Evolutionary conservation across 2,329 filamentous ascomycete species (phyloP), one percentile per base, ranked within the genome.

Genomic region (Cadophora malorum): DNA sequence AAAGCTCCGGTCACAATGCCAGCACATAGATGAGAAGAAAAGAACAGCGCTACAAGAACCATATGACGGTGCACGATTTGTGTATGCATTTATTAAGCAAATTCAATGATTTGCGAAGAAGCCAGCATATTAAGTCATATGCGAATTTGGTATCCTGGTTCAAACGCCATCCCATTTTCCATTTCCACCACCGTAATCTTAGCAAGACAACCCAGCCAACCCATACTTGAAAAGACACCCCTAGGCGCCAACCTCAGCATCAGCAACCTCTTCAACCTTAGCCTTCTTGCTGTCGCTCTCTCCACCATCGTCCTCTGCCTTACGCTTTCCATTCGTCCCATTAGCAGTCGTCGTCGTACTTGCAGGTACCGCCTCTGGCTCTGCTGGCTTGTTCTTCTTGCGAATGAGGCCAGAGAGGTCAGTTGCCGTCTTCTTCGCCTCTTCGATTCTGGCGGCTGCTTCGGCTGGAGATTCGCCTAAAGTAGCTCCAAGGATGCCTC

Each of bases 361-460:
- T 49, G 19, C 45, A 19, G 45, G 45, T 21, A 19, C 45, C 5
- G n/a, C 71, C 64, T 76, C 73, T 23, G 75, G 69, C 55, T 78
- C 70, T 28, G 73, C 71, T 25, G 75, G 68, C 67, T 79, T 77
- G 10, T 83, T 82, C 79, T 88, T 88, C 80, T 90, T 94, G 76
- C 83, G 88, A 53, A 95, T 90, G 56, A 95, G 82, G n/a, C 89
- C 86, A 0, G 86, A 88, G 16, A 96, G 81, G 76, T 96, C 75
- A 19, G 86, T 93, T 7, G 92, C 92, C 8, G 82, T 85, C 80
- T 90, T 90, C 74, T 89, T 91, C 33, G 90, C 91, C 76, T 94
- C 90, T 56, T 91, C 88, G 56, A 93, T 83, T 71, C 87, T 85
- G 28, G 88, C 88, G 71, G 88, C 83, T 63, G 88, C 86, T 65